Evolutionary conservation across 768 basidiomycete species (phyloP).

Genomic region (Russula sp.): DNA sequence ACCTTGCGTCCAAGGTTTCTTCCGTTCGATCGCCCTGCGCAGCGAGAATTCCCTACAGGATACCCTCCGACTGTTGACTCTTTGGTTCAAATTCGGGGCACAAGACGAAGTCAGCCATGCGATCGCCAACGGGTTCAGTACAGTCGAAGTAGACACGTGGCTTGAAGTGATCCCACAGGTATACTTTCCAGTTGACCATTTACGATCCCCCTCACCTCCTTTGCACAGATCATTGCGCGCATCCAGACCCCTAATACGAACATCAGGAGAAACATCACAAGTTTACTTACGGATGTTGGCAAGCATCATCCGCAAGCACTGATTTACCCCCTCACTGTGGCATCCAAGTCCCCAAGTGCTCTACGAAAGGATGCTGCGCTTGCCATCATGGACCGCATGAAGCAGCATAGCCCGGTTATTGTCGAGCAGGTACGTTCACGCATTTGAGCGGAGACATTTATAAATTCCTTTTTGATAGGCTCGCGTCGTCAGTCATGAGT

Average conservation of each 20-base stretch:
- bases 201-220: constrained; percentile 6
- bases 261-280: constrained; percentile 85
- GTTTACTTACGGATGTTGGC: constrained; percentile 86
- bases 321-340: constrained; percentile 93
- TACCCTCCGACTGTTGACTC: constrained; percentile 83
- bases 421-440: constrained; percentile 69
- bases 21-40: constrained; percentile 88
- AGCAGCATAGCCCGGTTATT: constrained; percentile 81
- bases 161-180: constrained; percentile 98
- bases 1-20: constrained; percentile 62
- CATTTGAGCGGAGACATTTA: not conserved
- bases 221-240: constrained; percentile 85
- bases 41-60: constrained; percentile 93
- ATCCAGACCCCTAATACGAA: constrained; percentile 91
- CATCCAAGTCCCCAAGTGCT: constrained; percentile 89
- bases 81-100: constrained; percentile 98
- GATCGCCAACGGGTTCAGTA: constrained; percentile 81
- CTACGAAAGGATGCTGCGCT: constrained; percentile 79
- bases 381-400: constrained; percentile 88
- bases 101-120: constrained; percentile 87
- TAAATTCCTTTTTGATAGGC: constrained; percentile 49
- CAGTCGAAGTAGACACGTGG: constrained; percentile 96
- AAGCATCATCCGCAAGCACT: constrained; percentile 96
- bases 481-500: constrained; percentile 83
- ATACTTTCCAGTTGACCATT: constrained; percentile 22